These are phyloP conservation scores for Leccinum aurantiacum DNA, from an alignment of 768 basidiomycete genomes.

Conservation along the genomic window DNA sequence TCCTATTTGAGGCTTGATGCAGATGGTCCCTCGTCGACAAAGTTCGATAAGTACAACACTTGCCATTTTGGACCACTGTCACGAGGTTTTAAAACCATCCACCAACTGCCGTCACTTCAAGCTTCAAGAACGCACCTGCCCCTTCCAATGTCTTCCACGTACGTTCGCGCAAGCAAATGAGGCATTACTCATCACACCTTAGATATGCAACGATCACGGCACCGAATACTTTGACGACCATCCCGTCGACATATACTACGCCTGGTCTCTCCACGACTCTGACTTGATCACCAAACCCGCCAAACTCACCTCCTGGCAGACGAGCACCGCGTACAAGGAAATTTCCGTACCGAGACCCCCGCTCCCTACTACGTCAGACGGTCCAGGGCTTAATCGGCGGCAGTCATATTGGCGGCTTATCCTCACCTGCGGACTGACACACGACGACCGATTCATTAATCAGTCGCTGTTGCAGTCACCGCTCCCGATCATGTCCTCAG, in stretches of 20 bases:
- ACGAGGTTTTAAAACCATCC: background rate
- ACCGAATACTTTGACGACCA: constrained; percentile 61
- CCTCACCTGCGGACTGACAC: too few relatives aligned
- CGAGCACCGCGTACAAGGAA: too few relatives aligned
- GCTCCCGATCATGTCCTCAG: constrained; percentile 46
- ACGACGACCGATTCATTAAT: too few relatives aligned
- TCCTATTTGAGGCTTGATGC: background rate
- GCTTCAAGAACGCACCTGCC: background rate
- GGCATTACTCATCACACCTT: constrained; percentile 61
- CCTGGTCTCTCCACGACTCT: constrained; percentile 48
- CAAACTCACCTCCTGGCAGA: too few relatives aligned
- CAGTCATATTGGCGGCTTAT: too few relatives aligned
- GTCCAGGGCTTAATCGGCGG: too few relatives aligned
- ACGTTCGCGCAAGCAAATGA: constrained; percentile 38
- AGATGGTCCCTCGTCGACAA: background rate
- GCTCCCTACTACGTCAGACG: too few relatives aligned
- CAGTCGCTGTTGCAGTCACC: constrained; percentile 38
- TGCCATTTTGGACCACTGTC: constrained; percentile 8
- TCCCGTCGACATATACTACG: constrained; percentile 65
- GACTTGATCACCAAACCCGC: constrained; percentile 17
- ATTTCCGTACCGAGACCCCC: too few relatives aligned
- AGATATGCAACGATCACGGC: constrained; percentile 86
- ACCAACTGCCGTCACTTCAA: background rate
- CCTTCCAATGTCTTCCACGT: constrained; percentile 28
- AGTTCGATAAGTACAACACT: background rate